Evolutionary conservation across 1,139 yeast species (phyloP), one percentile per base, ranked within the genome.

Genomic region (Debaryomyces singareniensis): DNA sequence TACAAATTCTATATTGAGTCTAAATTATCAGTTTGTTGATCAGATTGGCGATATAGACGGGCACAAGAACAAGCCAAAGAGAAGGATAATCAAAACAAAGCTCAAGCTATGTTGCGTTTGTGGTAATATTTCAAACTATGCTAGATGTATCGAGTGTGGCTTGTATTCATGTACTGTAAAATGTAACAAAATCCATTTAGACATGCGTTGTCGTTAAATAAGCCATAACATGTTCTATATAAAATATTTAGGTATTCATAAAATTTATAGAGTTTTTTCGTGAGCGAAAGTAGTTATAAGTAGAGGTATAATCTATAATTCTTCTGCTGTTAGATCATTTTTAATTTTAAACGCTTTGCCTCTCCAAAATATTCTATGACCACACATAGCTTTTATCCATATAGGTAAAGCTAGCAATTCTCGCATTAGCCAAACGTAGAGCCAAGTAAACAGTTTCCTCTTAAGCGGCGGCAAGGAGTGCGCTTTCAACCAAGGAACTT

Each of bases 291-390:
- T n/a, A n/a, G n/a, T n/a, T 18, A 18, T 18, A 18, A 18, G 7
- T 7, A 7, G 7, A 18, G 7, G 7, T n/a, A 18, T n/a, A 20
- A 23, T 16, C 28, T 42, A 64, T 34, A 78, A 54, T 47, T 75
- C 86, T 47, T 78, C 89, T 0, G 94, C 95, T 2, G 86, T 77
- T 35, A 84, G 60, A 49, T 86, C 95, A 5, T 75, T 61, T 34
- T 76, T 72, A 39, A 86, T 86, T 37, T 61, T 62, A 49, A 85
- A 86, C 3, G 87, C 86, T 36, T 74, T 66, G 15, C 86, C 84
- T 37, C 96, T 63, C 96, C 96, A 86, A 37, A 77, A 80, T 24
- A 86, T 81, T 31, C 68, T 71, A 22, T 81, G 79, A 0, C 96
- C 95, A 25, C 66, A 44, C 80, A 86, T 80, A 1, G 96, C 95